Evolutionary conservation across 2,329 filamentous ascomycete species (phyloP).

Genomic region (Fusarium albosuccineum): DNA sequence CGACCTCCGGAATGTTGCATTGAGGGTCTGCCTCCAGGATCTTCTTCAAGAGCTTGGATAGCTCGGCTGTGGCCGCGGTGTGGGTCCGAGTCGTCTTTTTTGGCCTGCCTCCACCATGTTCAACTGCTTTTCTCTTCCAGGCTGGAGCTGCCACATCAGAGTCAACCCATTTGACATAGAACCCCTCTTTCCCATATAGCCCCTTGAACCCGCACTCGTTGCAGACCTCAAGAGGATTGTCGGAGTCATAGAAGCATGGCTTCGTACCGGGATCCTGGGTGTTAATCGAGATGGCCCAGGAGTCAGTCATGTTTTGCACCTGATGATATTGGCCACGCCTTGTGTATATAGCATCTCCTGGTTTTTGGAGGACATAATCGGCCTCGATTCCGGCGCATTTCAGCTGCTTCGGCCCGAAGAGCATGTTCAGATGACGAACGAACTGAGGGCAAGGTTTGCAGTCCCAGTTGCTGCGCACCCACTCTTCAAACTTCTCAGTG

Average conservation of each 20-base stretch:
- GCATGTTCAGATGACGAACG: constrained; percentile 16
- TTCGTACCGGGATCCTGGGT: not conserved
- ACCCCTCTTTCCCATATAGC: constrained; percentile 6
- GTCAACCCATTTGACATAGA: constrained; percentile 8
- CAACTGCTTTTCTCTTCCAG: no score
- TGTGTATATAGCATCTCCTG: constrained; percentile 10
- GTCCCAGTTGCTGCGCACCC: not conserved
- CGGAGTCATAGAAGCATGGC: constrained; percentile 1
- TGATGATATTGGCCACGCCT: constrained; percentile 12
- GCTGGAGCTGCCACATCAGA: constrained; percentile 2
- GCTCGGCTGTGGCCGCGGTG: no score
- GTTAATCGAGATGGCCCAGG: constrained; percentile 13
- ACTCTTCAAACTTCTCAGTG: constrained; percentile 12
- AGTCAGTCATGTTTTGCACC: constrained; percentile 5
- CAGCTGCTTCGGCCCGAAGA: constrained; percentile 11
- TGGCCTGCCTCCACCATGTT: no score
- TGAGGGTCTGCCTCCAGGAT: no score
- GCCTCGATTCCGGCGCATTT: not conserved
- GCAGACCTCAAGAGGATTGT: constrained; percentile 13
- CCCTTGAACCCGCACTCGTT: constrained; percentile 8
- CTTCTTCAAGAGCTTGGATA: no score
- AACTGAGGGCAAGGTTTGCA: constrained; percentile 18
- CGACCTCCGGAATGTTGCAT: no score
- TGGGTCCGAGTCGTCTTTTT: no score
- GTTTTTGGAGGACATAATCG: not conserved